Evolutionary conservation across 139 green algal genomes (phyloP).

Genomic region (Zygnema circumcarinatum): DNA sequence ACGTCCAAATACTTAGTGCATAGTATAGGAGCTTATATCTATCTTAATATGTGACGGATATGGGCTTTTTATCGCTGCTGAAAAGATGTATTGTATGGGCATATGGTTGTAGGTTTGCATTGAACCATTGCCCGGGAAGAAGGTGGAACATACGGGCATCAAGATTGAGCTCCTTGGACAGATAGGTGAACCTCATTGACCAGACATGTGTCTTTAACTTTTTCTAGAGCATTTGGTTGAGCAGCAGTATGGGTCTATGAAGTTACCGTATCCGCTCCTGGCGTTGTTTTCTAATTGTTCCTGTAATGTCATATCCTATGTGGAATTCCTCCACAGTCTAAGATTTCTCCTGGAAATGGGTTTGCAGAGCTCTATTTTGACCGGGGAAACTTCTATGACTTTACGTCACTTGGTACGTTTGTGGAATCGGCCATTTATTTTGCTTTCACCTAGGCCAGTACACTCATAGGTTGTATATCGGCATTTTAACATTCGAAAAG

Average conservation of each 20-base stretch:
- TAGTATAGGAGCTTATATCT: no score
- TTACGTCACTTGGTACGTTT: slow-evolving; percentile 77
- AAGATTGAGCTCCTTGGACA: slow-evolving; percentile 95
- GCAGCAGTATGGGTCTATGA: background rate
- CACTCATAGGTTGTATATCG: background rate
- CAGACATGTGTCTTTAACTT: background rate
- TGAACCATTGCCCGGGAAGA: slow-evolving; percentile 62
- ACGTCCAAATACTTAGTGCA: no score
- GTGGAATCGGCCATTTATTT: background rate
- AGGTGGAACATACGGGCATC: slow-evolving; percentile 93
- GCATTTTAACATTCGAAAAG: no score
- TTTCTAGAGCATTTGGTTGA: background rate
- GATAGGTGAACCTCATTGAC: slow-evolving; percentile 69
- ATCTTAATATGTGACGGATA: no score
- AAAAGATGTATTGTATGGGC: no score
- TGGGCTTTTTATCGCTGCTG: no score
- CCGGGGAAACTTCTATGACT: slow-evolving; percentile 82
- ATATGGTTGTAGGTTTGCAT: slow-evolving; percentile 57
- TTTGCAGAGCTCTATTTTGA: slow-evolving; percentile 85
- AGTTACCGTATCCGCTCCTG: background rate
- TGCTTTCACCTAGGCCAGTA: background rate
- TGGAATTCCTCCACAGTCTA: no score
- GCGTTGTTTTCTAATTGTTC: no score
- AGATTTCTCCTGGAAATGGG: no score
- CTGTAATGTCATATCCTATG: no score